These are phyloP conservation scores for Pythium oligandrum DNA, from an alignment of 352 stramenopile species.

Conservation along the genomic window DNA sequence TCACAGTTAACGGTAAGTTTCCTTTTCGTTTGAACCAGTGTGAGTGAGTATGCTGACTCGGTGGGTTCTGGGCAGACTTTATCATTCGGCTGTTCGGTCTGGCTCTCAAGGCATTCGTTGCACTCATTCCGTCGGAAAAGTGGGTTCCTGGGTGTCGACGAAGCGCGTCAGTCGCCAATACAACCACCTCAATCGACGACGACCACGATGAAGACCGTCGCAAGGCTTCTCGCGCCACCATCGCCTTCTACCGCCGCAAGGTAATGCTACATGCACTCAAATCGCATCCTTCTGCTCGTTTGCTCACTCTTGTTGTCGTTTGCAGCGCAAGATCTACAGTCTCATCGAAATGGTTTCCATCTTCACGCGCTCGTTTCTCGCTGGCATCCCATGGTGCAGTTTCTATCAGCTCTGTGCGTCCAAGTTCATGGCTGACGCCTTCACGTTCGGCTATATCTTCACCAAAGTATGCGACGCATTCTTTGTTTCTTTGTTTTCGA, in stretches of 20 bases:
- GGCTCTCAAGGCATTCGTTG: constrained; percentile 50
- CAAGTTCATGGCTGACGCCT: constrained; percentile 69
- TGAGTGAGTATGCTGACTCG: background rate
- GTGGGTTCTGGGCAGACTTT: constrained; percentile 38
- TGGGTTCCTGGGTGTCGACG: constrained; percentile 15
- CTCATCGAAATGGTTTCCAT: constrained; percentile 75
- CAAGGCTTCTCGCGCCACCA: constrained; percentile 38
- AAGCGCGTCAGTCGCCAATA: too few relatives aligned
- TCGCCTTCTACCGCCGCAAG: constrained; percentile 69
- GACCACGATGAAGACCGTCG: constrained; percentile 39
- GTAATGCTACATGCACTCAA: constrained; percentile 18
- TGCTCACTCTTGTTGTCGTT: too few relatives aligned
- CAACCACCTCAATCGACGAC: constrained; percentile 12
- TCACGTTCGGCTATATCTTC: constrained; percentile 74
- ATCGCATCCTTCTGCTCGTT: too few relatives aligned
- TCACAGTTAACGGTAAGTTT: constrained; percentile 67
- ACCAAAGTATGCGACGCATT: constrained; percentile 39
- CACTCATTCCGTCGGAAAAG: constrained; percentile 35
- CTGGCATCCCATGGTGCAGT: constrained; percentile 66
- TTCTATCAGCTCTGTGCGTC: constrained; percentile 72
- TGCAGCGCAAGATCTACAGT: constrained; percentile 65
- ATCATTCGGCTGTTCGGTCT: constrained; percentile 62
- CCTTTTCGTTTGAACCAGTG: background rate
- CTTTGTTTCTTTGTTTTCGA: background rate
- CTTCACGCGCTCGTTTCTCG: constrained; percentile 51